Evolutionary conservation across 1,139 yeast species (phyloP), one percentile per base, ranked within the genome.

Genomic region (Candida gigantensis): DNA sequence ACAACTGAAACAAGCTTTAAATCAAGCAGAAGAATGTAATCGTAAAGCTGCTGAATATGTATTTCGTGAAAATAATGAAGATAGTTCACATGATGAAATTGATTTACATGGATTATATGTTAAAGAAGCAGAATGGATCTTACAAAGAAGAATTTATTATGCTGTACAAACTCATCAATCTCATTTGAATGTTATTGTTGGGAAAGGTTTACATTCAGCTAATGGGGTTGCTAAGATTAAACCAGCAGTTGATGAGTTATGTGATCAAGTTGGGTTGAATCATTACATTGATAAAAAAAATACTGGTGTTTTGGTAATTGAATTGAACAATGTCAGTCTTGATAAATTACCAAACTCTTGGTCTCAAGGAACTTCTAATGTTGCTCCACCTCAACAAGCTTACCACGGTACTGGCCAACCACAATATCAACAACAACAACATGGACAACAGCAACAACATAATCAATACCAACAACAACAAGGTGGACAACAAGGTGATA

Each of bases 51-150:
- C 97, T 1, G 90, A 81, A 55, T 90, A 83, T 56, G 97, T 89
- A 2, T 90, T 90, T 57, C 69, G 83, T 32, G 92, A 85, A 49
- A 92, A 92, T 57, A 92, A 92, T 54, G 77, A 87, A 23, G 97
- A 89, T 54, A 82, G 94, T 21, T 81, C 77, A 21, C 73, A 72
- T 12, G 86, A 88, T 57, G 97, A 92, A 60, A 88, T 92, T 45
- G 97, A 92, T 60, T 71, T 92, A 41, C 98, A 92, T 58, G 98
- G 98, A 0, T 68, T 92, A 26, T 89, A 73, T 49, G 95, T 90
- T 24, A 84, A 83, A 58, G 97, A 92, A 63, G 97, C 97, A 4
- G 79, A 80, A 44, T 83, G 77, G 57, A 78, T 84, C 36, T 68
- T 90, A 48, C 86, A 83, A 50, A 77, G 76, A 43, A 73, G 97